Base-by-base conservation (phyloP, 2,329 filamentous ascomycete species). In the Aotearoamyces nothofagi region DNA sequence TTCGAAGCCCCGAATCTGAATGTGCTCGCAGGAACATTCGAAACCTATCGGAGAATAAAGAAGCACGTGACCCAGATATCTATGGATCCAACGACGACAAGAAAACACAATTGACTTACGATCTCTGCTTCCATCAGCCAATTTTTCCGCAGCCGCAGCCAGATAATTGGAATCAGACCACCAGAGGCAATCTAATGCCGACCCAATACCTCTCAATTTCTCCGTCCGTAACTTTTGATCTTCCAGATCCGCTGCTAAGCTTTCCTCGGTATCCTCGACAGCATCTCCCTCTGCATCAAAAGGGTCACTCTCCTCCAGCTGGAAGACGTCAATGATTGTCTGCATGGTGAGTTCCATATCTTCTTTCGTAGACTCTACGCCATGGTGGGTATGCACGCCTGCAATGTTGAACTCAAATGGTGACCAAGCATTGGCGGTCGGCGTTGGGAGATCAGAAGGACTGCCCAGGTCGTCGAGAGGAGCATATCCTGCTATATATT, bases 111-210 rank as follows among this genome's bases (percentile, higher is more conserved):
- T 29, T n/a, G 27, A 47, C 62, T 55, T 41, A 69, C 66, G 57
- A 43, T 66, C 58, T 42, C 69, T 56, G 37, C 66, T 68, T 4
- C 58, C 63, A 38, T 72, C 60, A 1, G 60, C 69, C 0, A 72
- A 43, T 32, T 60, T 62, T 43, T 69, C 58, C 2, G 61, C 60
- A 22, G 66, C 50, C 2, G 41, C 31, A 30, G 63, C 60, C 10
- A 72, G 48, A 1, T 60, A 52, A 6, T 48, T 38, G 0, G 53
- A 55, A 1, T 50, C 47, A 5, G 57, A 40, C 17, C 52, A 46
- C 49, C 57, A 61, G 4, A 60, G 47, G 11, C 58, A 40, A 26
- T 53, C 39, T 19, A 51, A 24, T 5, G 30, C 29, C 8, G 37
- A 23, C 12, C 43, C 26, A 5, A 38, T 33, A 8, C 26, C 33